Conservation (phyloP, 345 rosid genomes). For the Noccaea bulbosa region DNA sequence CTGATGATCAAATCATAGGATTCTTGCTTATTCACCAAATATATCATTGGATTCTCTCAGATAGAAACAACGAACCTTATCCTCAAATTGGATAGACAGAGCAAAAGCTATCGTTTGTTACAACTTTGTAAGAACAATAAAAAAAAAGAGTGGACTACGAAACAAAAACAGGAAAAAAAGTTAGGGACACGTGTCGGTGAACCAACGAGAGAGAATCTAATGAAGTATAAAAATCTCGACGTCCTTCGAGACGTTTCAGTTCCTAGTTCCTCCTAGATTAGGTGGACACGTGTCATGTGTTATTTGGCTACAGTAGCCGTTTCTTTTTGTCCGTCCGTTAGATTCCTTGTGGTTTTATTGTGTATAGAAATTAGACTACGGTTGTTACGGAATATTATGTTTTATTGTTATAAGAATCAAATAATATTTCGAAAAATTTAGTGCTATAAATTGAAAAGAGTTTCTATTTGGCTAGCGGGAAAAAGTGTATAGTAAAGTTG, state of each 20-base stretch:
- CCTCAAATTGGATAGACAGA: constrained; percentile 36
- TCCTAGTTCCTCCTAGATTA: constrained; percentile 11
- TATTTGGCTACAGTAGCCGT: constrained; percentile 16
- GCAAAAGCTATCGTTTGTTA: constrained; percentile 39
- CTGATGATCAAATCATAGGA: constrained; percentile 3
- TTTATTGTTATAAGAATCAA: constrained; percentile 18
- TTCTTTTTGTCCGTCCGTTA: constrained; percentile 39
- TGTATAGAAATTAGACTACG: constrained; percentile 5
- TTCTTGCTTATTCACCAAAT: constrained; percentile 19
- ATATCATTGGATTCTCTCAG: constrained; percentile 36
- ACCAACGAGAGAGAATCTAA: constrained; percentile 35
- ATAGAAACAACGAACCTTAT: constrained; percentile 40
- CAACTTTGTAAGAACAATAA: constrained; percentile 11
- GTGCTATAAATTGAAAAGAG: not conserved
- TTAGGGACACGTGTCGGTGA: constrained; percentile 42
- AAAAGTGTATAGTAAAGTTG: constrained; percentile 32
- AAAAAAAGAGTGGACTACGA: not conserved
- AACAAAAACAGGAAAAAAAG: constrained; percentile 2
- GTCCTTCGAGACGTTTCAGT: constrained; percentile 38
- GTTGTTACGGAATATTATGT: constrained; percentile 24
- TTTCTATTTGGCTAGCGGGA: constrained; percentile 25
- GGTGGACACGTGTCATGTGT: constrained; percentile 14
- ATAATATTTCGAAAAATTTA: not conserved
- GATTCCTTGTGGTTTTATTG: constrained; percentile 33
- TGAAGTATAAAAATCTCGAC: constrained; percentile 32